Percentiles rank a stretch among this genome's conserved stretches.
Conservation (phyloP, 495 filamentous ascomycete species). For the Astrothelium macrocarpum region DNA sequence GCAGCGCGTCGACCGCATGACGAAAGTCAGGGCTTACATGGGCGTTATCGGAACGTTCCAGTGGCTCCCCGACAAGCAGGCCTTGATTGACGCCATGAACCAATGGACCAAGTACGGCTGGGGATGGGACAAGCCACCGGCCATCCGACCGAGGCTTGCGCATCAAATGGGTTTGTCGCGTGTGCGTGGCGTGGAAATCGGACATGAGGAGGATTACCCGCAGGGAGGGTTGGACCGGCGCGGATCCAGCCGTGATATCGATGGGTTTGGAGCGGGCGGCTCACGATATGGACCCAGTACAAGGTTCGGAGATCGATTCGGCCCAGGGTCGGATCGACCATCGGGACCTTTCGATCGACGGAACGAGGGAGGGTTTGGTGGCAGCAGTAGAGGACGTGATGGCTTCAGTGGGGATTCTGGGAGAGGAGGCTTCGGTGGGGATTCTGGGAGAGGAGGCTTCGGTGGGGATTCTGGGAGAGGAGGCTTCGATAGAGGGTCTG, state of each 20-base stretch:
- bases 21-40: slow-evolving; percentile 46
- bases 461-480: slow-evolving; percentile 7
- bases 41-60: slow-evolving; percentile 37
- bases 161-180: slow-evolving; percentile 39
- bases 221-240: slow-evolving; percentile 6
- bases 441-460: neutral
- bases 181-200: slow-evolving; percentile 40
- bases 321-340: neutral
- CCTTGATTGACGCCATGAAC: slow-evolving; percentile 49
- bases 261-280: slow-evolving; percentile 15
- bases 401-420: slow-evolving; percentile 1
- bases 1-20: slow-evolving; percentile 32
- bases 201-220: slow-evolving; percentile 17
- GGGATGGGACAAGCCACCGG: slow-evolving; percentile 50
- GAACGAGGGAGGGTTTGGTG: slow-evolving; percentile 3
- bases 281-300: slow-evolving; percentile 11
- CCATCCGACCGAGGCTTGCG: slow-evolving; percentile 36
- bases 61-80: slow-evolving; percentile 27
- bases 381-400: slow-evolving; percentile 4
- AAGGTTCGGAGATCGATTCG: neutral
- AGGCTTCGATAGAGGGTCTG: no score
- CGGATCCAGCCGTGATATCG: slow-evolving; percentile 11
- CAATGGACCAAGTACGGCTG: slow-evolving; percentile 50
- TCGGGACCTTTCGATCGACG: slow-evolving; percentile 9
- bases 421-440: slow-evolving; percentile 4